Evolutionary conservation across 257 asterid genomes (phyloP).

Genomic region (Anisodus tanguticus): DNA sequence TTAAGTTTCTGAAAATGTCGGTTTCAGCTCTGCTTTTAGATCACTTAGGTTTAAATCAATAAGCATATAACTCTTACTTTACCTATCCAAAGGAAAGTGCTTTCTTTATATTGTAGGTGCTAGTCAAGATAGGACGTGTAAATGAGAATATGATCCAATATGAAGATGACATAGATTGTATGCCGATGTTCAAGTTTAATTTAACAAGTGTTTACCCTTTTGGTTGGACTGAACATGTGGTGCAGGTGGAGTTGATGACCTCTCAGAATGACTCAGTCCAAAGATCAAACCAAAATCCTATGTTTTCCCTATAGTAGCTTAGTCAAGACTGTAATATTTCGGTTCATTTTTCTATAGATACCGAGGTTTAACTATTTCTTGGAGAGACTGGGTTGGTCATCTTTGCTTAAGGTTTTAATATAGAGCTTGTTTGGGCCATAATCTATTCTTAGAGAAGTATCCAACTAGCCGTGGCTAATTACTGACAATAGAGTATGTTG

Average conservation of each 20-base stretch:
- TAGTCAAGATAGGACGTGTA: constrained; percentile 1
- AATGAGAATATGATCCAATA: background rate
- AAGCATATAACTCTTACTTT: background rate
- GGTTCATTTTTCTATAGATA: background rate
- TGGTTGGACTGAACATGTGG: constrained; percentile 7
- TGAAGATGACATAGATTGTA: background rate
- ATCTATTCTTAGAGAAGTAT: background rate
- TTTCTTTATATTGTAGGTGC: background rate
- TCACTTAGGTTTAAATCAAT: background rate
- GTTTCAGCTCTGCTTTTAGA: background rate
- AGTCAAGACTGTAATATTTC: background rate
- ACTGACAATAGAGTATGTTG: background rate
- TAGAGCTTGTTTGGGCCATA: constrained; percentile 6
- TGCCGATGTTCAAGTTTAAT: background rate
- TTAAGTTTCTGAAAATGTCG: background rate
- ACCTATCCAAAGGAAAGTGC: background rate
- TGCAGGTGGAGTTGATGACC: background rate
- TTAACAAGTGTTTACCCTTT: background rate
- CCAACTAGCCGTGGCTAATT: background rate
- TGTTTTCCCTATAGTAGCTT: background rate
- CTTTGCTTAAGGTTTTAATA: background rate
- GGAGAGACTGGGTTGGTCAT: background rate
- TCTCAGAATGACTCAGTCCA: background rate
- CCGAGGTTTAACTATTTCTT: background rate
- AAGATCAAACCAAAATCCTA: background rate